Conservation (phyloP, 2,329 filamentous ascomycete species). For the Ampelomyces quisqualis region DNA sequence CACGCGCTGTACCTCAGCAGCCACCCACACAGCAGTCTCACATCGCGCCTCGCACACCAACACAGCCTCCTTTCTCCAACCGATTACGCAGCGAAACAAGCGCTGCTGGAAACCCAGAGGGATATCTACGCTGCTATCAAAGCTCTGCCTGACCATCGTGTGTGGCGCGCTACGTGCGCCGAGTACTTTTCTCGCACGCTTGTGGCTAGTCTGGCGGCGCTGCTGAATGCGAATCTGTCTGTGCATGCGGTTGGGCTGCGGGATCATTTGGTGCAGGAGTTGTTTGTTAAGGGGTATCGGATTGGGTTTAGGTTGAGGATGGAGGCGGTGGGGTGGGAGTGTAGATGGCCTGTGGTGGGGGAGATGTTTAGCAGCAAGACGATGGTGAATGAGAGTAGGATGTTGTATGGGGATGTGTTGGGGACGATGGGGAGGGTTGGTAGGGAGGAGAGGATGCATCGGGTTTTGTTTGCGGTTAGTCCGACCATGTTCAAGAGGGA, state of each 20-base stretch:
- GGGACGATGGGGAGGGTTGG: constrained; percentile 11
- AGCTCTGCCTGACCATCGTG: constrained; percentile 4
- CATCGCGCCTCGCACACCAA: constrained; percentile 7
- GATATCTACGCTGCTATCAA: constrained; percentile 18
- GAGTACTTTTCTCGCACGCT: constrained; percentile 4
- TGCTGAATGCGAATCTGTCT: constrained; percentile 6
- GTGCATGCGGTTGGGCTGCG: constrained; percentile 5
- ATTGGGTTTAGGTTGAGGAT: constrained; percentile 26
- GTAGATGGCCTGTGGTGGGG: constrained; percentile 14
- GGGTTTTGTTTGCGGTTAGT: constrained; percentile 18
- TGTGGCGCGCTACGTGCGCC: constrained; percentile 13
- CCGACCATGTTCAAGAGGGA: constrained; percentile 15
- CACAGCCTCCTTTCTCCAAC: constrained; percentile 3
- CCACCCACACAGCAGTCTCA: constrained; percentile 6
- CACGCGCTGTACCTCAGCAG: constrained; percentile 11
- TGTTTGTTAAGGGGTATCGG: constrained; percentile 23
- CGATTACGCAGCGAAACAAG: constrained; percentile 8
- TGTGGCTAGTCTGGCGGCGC: background rate
- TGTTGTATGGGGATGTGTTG: constrained; percentile 14
- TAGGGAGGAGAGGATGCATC: constrained; percentile 11
- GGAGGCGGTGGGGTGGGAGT: constrained; percentile 16
- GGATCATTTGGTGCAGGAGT: constrained; percentile 15
- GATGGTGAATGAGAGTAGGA: constrained; percentile 24
- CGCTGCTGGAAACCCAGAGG: constrained; percentile 12
- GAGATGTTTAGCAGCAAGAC: constrained; percentile 5